These are phyloP conservation scores for Astragalus glycyphyllos DNA, from an alignment of 306 rosid genomes.

Conservation along the genomic window DNA sequence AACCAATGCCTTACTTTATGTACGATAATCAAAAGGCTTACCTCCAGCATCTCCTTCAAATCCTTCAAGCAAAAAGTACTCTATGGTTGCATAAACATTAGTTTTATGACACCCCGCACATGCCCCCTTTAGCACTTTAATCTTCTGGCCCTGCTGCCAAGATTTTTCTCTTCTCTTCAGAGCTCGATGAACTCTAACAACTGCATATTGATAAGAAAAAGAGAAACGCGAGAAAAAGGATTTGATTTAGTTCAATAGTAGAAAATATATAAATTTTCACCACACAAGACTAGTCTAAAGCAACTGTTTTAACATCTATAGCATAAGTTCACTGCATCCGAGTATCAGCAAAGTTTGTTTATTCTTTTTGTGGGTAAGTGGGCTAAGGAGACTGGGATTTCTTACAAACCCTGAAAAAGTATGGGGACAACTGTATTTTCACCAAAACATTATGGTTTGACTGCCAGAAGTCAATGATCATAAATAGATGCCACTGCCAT, in stretches of 20 bases:
- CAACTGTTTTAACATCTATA: neutral
- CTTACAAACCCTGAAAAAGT: neutral
- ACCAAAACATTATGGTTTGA: constrained; percentile 3
- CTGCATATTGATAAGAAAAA: constrained; percentile 41
- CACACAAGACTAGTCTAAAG: neutral
- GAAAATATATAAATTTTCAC: neutral
- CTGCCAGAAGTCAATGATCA: constrained; percentile 1
- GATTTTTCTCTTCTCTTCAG: constrained; percentile 51
- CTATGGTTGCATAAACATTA: constrained; percentile 63
- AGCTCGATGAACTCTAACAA: constrained; percentile 54
- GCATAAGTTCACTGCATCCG: neutral
- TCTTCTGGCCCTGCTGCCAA: constrained; percentile 58
- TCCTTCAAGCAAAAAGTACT: constrained; percentile 69
- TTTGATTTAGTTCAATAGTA: neutral
- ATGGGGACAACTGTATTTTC: neutral
- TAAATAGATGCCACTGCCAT: constrained; percentile 2
- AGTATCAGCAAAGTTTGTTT: constrained; percentile 1
- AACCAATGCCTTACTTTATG: neutral
- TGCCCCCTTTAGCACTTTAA: constrained; percentile 69
- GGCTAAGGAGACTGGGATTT: too few relatives aligned
- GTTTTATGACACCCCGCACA: constrained; percentile 50
- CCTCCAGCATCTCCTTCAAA: constrained; percentile 70
- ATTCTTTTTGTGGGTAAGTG: neutral
- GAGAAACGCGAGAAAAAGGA: neutral
- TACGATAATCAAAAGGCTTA: constrained; percentile 37